Base-by-base conservation (phyloP, 2,329 filamentous ascomycete genomes). In the Ophiostoma fasciatum region DNA sequence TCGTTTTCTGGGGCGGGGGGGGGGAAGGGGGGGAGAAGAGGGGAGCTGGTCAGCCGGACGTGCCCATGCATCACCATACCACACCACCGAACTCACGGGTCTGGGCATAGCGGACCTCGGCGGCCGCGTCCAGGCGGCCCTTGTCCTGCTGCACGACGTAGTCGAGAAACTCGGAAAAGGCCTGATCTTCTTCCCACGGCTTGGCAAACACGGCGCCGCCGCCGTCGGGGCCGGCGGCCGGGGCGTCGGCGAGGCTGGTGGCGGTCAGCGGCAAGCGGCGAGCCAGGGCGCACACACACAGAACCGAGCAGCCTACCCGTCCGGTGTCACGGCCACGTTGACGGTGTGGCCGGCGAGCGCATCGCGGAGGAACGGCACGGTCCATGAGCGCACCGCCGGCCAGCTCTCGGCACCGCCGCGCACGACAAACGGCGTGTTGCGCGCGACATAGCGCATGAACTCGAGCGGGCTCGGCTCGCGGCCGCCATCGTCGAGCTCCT, bases 1-100 rank as follows among this genome's bases (percentile, higher is more conserved):
- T 88, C 79, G 51, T 90, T 85, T 60, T 90, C 75, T 77, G 20
- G n/a, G n/a, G n/a, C n/a, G n/a, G n/a, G n/a, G n/a, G n/a, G n/a
- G n/a, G n/a, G n/a, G n/a, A n/a, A n/a, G n/a, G n/a, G n/a, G n/a
- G n/a, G n/a, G n/a, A n/a, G n/a, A n/a, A n/a, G n/a, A n/a, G n/a
- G n/a, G n/a, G n/a, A n/a, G n/a, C n/a, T n/a, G n/a, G n/a, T n/a
- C n/a, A n/a, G n/a, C n/a, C n/a, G n/a, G n/a, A n/a, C n/a, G n/a
- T n/a, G n/a, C n/a, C n/a, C n/a, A n/a, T n/a, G n/a, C n/a, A n/a
- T n/a, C n/a, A n/a, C n/a, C n/a, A n/a, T n/a, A n/a, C n/a, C n/a
- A n/a, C n/a, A n/a, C n/a, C n/a, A n/a, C 9, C 11, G 13, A 25
- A 55, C 68, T 51, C 56, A 78, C 74, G 81, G 26, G 80, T 83